Conservation (phyloP, 352 stramenopile species). For the Phytophthora sp. region DNA sequence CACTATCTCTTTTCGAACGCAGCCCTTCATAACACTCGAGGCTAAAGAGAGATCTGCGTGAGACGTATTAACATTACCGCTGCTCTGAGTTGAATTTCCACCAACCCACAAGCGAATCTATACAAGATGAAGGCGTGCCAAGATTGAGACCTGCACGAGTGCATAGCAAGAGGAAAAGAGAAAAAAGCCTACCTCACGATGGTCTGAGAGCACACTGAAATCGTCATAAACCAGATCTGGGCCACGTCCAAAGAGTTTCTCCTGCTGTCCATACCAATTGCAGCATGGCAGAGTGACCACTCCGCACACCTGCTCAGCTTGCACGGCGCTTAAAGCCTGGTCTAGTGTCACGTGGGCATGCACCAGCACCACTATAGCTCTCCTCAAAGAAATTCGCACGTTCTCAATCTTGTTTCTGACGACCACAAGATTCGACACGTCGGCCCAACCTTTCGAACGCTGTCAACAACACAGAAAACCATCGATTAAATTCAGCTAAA, state of each 20-base stretch:
- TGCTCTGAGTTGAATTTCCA: background rate
- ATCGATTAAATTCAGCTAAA: too few relatives aligned
- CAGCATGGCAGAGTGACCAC: slow-evolving; percentile 82
- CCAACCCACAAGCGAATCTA: slow-evolving; percentile 58
- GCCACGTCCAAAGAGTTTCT: slow-evolving; percentile 51
- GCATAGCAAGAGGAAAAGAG: background rate
- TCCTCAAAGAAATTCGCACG: slow-evolving; percentile 62
- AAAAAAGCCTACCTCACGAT: slow-evolving; percentile 59
- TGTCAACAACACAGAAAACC: slow-evolving; percentile 14
- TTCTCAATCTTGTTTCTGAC: slow-evolving; percentile 88
- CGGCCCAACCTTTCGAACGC: slow-evolving; percentile 52
- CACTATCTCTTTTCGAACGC: slow-evolving; percentile 38
- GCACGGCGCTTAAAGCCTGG: slow-evolving; percentile 68
- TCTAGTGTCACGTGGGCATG: slow-evolving; percentile 81
- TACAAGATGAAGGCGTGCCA: slow-evolving; percentile 15
- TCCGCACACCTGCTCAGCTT: slow-evolving; percentile 62
- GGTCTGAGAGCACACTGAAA: slow-evolving; percentile 80
- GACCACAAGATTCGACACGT: slow-evolving; percentile 72
- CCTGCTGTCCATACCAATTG: slow-evolving; percentile 84
- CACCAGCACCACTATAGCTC: slow-evolving; percentile 76
- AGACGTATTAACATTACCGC: slow-evolving; percentile 9
- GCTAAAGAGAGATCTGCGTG: slow-evolving; percentile 22
- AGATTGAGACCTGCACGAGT: too few relatives aligned
- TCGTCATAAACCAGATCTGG: slow-evolving; percentile 84
- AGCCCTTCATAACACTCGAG: slow-evolving; percentile 60